phyloP scores from a whole-genome alignment of 2,329 filamentous ascomycete species.

The Fusarium anthophilum region DNA sequence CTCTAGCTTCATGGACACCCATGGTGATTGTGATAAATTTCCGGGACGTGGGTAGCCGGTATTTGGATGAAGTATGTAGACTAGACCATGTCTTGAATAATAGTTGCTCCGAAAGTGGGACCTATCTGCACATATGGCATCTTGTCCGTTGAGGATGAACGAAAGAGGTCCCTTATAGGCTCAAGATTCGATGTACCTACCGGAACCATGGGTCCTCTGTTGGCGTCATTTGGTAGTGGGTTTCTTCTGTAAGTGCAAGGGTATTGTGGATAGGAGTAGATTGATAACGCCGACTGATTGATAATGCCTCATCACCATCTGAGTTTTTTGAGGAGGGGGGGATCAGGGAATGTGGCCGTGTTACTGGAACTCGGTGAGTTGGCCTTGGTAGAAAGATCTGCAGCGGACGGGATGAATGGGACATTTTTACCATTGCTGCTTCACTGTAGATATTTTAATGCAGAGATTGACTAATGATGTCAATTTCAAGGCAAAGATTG shows the following conservation, averaged over 20 bases:
- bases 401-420: neutral
- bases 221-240: conserved; percentile 31
- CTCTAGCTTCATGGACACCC: neutral
- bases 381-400: neutral
- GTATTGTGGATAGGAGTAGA: conserved; percentile 21
- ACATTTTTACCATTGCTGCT: neutral
- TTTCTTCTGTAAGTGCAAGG: conserved; percentile 22
- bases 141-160: neutral
- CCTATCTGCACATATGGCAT: conserved; percentile 2
- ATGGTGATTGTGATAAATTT: neutral
- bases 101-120: conserved; percentile 8
- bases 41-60: neutral
- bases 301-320: conserved; percentile 38
- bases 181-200: neutral
- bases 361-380: neutral
- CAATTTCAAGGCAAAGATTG: neutral
- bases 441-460: neutral
- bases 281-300: conserved; percentile 41
- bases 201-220: conserved; percentile 16
- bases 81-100: neutral
- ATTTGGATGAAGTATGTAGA: neutral
- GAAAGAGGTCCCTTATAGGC: neutral
- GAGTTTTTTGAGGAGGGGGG: neutral
- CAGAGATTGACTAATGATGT: neutral
- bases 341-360: neutral